These are phyloP conservation scores for Apostasia shenzhenica DNA, from an alignment of 106 monocot genomes.

Conservation along the genomic window DNA sequence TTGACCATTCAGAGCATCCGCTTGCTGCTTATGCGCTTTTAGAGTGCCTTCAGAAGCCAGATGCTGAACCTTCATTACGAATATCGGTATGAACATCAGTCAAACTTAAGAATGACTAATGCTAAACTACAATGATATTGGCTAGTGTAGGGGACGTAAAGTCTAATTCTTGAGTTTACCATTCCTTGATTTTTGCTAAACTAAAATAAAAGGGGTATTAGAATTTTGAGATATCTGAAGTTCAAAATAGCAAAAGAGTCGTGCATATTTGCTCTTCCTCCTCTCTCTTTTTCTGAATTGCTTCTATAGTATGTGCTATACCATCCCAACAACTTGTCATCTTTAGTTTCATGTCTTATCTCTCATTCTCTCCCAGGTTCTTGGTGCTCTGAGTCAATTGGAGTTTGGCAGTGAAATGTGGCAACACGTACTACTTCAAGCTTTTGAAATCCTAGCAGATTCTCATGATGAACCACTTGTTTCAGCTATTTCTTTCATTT, in stretches of 20 bases:
- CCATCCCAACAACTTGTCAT: neutral
- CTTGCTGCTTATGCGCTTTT: constrained; percentile 74
- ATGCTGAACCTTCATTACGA: constrained; percentile 47
- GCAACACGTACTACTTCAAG: constrained; percentile 63
- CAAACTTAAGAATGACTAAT: neutral
- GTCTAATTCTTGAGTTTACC: too few species aligned
- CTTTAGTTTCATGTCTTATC: constrained; percentile 5
- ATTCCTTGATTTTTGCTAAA: too few species aligned
- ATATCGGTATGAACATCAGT: constrained; percentile 42
- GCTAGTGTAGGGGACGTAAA: neutral
- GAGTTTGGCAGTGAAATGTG: constrained; percentile 69
- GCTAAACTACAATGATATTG: neutral
- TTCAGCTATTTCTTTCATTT: constrained; percentile 54
- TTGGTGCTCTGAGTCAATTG: constrained; percentile 66
- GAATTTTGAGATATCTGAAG: too few species aligned
- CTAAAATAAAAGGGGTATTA: too few species aligned
- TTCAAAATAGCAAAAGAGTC: too few species aligned
- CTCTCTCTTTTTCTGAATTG: too few species aligned
- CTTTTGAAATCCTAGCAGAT: constrained; percentile 61
- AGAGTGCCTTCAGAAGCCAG: constrained; percentile 61
- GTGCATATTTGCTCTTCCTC: too few species aligned
- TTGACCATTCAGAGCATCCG: constrained; percentile 76
- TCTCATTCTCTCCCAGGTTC: constrained; percentile 36
- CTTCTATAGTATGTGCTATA: too few species aligned
- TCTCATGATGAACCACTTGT: constrained; percentile 69